These are phyloP conservation scores for Tulasnella sp. DNA, from an alignment of 768 basidiomycete species.

Conservation along the genomic window DNA sequence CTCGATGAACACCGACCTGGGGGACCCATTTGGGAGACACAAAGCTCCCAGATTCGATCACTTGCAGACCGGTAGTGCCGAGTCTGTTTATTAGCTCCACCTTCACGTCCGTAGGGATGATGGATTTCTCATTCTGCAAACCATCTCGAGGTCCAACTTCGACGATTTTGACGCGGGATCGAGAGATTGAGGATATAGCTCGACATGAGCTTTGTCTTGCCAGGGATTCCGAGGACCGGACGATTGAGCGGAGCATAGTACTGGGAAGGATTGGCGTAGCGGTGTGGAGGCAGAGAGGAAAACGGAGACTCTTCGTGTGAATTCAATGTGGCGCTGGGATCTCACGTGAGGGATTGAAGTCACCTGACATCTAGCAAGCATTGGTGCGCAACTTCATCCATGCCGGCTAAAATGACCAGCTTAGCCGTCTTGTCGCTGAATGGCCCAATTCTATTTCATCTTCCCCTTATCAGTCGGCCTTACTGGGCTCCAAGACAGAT, in stretches of 20 bases:
- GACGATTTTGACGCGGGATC: slow-evolving; percentile 38
- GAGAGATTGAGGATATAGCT: background rate
- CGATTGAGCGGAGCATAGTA: background rate
- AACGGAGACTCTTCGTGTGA: background rate
- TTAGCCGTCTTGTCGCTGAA: too few relatives aligned
- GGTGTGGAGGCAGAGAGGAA: background rate
- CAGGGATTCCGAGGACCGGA: background rate
- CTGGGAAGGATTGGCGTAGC: background rate
- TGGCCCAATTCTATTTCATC: too few relatives aligned
- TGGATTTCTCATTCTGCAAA: slow-evolving; percentile 73
- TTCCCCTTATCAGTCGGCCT: too few relatives aligned
- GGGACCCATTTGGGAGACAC: slow-evolving; percentile 92
- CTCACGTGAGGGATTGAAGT: background rate
- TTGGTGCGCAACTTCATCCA: too few relatives aligned
- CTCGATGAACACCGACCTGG: slow-evolving; percentile 42
- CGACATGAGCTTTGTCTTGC: background rate
- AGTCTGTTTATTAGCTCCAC: slow-evolving; percentile 70
- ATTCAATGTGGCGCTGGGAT: background rate
- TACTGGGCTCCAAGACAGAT: too few relatives aligned
- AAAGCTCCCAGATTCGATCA: slow-evolving; percentile 79
- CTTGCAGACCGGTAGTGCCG: slow-evolving; percentile 49
- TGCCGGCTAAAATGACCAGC: too few relatives aligned
- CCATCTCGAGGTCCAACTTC: slow-evolving; percentile 90
- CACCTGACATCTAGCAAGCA: background rate
- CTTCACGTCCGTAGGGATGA: slow-evolving; percentile 63